Percentiles rank a stretch among this genome's conserved stretches.
phyloP scores from a whole-genome alignment of 2,329 filamentous ascomycete genomes.

The Pseudocercospora cruenta region DNA sequence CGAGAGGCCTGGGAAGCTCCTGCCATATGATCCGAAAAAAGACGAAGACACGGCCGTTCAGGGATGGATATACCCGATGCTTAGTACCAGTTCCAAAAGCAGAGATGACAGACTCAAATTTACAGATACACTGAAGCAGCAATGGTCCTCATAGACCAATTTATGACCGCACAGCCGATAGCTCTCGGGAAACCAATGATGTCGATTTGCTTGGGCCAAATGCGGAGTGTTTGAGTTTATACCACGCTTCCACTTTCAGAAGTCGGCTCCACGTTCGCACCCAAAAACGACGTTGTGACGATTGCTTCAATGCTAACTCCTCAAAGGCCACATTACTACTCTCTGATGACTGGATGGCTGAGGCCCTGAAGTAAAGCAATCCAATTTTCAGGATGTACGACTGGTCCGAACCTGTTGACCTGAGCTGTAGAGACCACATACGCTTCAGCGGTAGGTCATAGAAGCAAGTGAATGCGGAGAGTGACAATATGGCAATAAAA shows the following conservation, averaged over 20 bases:
- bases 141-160: background rate
- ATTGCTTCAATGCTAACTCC: background rate
- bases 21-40: conserved; percentile 26
- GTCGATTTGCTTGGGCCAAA: background rate
- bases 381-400: background rate
- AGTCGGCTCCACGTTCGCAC: background rate
- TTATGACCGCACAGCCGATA: background rate
- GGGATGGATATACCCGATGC: conserved; percentile 7
- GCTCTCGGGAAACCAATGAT: background rate
- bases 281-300: background rate
- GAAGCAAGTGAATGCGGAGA: background rate
- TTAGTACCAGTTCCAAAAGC: background rate
- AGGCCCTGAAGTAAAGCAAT: background rate
- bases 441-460: background rate
- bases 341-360: background rate
- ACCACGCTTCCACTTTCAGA: background rate
- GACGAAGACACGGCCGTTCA: background rate
- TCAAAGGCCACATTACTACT: background rate
- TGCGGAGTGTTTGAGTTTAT: background rate
- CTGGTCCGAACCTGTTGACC: too few relatives aligned
- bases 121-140: background rate
- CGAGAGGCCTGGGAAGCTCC: conserved; percentile 81
- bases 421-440: too few relatives aligned
- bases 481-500: background rate
- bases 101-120: background rate